Evolutionary conservation across 2,329 filamentous ascomycete genomes (phyloP).

Genomic region (Diaporthe helianthi): DNA sequence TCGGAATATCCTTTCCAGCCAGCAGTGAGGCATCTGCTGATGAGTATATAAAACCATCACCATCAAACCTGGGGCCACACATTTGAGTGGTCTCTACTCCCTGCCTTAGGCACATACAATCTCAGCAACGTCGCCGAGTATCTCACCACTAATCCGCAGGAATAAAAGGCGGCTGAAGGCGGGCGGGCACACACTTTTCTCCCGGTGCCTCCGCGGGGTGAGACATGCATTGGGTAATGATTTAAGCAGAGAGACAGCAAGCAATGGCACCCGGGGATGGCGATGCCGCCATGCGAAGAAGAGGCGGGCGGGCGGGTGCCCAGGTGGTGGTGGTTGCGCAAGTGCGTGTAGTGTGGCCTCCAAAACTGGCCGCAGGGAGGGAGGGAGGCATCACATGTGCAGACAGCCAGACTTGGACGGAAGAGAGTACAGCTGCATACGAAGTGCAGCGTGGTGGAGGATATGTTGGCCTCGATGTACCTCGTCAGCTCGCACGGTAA

Average conservation of each 20-base stretch:
- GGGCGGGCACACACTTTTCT: background rate
- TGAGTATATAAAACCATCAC: background rate
- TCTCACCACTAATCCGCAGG: background rate
- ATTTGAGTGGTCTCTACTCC: background rate
- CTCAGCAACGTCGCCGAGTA: background rate
- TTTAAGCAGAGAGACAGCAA: background rate
- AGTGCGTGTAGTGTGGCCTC: background rate
- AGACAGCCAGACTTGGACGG: background rate
- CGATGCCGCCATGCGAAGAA: slow-evolving; percentile 4
- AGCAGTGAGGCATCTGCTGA: background rate
- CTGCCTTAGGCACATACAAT: background rate
- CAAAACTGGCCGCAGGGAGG: background rate
- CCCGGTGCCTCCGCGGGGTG: background rate
- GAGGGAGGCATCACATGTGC: background rate
- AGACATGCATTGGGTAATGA: slow-evolving; percentile 21
- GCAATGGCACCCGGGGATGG: slow-evolving; percentile 9
- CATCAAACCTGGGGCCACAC: background rate
- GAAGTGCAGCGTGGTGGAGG: background rate
- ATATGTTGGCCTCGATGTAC: background rate
- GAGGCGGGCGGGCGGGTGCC: background rate
- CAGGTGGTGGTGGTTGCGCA: too few species aligned
- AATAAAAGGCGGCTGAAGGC: background rate
- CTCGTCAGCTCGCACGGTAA: background rate
- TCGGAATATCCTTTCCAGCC: background rate
- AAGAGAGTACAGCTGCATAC: slow-evolving; percentile 8